Base-by-base conservation (phyloP, 2,329 filamentous ascomycete genomes). In the Penicillium sp. region DNA sequence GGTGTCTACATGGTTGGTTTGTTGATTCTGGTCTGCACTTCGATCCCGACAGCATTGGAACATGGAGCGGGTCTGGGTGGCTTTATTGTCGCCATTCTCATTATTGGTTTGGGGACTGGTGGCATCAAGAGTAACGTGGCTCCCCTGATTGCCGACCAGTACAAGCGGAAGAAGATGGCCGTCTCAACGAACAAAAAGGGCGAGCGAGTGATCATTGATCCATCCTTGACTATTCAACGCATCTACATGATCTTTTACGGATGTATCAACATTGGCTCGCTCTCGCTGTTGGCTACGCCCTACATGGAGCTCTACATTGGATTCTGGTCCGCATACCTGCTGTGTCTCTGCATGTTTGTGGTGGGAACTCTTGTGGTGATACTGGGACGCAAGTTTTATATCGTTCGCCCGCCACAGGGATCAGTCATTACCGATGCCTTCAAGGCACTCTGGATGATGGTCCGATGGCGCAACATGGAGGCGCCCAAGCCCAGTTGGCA, bases 191-290 rank as follows among this genome's bases (percentile, higher is more conserved):
- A 55, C 28, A 61, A 64, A 44, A 67, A 65, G 30, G 73, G 72
- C 13, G 66, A 75, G 56, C 67, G 70, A 12, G 77, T 85, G 37
- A 72, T 85, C 46, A 74, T 84, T 16, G 80, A 85, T 50, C 80
- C 80, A 0, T 70, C 74, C 26, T 68, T 83, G 37, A 85, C 82
- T 1, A 74, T 80, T 45, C 76, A 81, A 53, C 72, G 79, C 32
- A 78, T 85, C 44, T 85, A 83, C 69, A 83, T 79, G 78, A 75
- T 85, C 55, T 85, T 85, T 67, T 85, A 85, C 64, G 72, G 74
- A 59, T 82, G 77, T 63, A 85, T 86, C 56, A 86, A 87, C 61
- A 50, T 87, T 11, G 84, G 82, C n/a, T 76, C 79, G 1, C 68
- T 88, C 5, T 83, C 77, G 0, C 68, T 77, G 37, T 72, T 86